Evolutionary conservation across 352 stramenopile species (phyloP).

Genomic region (Phytophthora agathidicida): DNA sequence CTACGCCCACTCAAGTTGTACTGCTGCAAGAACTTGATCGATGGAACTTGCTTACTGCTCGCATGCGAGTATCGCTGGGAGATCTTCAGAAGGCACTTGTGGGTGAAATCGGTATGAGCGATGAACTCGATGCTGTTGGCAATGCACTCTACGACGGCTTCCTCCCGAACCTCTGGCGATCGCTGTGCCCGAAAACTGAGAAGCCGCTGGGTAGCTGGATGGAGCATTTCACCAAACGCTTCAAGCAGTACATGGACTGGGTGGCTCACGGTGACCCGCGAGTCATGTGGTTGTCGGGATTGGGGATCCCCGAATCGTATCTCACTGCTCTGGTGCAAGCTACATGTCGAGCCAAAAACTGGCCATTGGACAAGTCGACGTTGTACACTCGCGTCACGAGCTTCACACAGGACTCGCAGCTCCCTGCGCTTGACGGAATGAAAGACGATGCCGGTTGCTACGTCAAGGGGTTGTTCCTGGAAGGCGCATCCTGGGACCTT

Average conservation of each 20-base stretch:
- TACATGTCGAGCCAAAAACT: conserved; percentile 93
- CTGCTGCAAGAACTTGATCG: conserved; percentile 95
- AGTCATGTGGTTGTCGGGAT: conserved; percentile 94
- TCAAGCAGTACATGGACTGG: conserved; percentile 93
- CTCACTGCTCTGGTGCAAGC: conserved; percentile 96
- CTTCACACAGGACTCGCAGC: conserved; percentile 69
- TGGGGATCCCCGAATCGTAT: conserved; percentile 96
- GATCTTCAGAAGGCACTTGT: conserved; percentile 93
- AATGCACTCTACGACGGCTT: conserved; percentile 94
- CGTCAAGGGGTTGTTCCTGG: conserved; percentile 91
- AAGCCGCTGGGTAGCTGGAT: conserved; percentile 97
- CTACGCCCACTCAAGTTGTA: conserved; percentile 92
- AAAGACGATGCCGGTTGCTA: conserved; percentile 91
- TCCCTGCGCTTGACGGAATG: conserved; percentile 41
- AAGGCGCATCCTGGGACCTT: conserved; percentile 94
- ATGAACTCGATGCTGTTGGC: conserved; percentile 93
- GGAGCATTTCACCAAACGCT: conserved; percentile 90
- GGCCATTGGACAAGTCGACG: conserved; percentile 95
- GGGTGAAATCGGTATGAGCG: conserved; percentile 97
- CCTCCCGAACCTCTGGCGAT: conserved; percentile 91
- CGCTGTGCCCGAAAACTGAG: conserved; percentile 92
- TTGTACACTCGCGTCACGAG: conserved; percentile 94
- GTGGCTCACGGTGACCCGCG: conserved; percentile 88
- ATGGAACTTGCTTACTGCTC: conserved; percentile 92
- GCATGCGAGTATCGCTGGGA: conserved; percentile 85